Conservation (phyloP, 257 asterid species). For the Ocimum tenuiflorum region DNA sequence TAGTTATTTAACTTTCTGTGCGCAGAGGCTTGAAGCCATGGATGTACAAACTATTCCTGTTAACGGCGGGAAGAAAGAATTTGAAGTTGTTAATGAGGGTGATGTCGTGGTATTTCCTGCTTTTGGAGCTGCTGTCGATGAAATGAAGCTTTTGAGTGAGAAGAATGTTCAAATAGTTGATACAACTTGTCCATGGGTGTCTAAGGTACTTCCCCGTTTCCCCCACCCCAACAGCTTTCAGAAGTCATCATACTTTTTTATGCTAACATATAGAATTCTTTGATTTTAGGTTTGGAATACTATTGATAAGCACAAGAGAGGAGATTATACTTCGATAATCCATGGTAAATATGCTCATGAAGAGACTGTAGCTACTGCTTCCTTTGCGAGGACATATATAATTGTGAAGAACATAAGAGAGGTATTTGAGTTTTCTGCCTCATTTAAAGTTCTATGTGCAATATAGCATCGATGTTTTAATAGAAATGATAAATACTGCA, state of each 20-base stretch:
- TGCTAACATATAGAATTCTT: background rate
- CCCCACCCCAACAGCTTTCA: background rate
- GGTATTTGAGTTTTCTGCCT: conserved; percentile 35
- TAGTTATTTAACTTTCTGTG: conserved; percentile 2
- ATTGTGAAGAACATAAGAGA: conserved; percentile 86
- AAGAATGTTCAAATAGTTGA: conserved; percentile 91
- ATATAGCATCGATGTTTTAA: background rate
- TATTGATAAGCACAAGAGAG: conserved; percentile 96
- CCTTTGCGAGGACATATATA: conserved; percentile 82
- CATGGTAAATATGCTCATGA: conserved; percentile 91
- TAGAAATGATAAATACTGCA: conserved; percentile 21
- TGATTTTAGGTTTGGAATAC: conserved; percentile 71
- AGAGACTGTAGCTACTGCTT: conserved; percentile 96
- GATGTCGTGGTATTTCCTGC: conserved; percentile 96
- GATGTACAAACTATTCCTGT: conserved; percentile 55
- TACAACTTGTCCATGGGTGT: conserved; percentile 99
- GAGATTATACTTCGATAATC: conserved; percentile 81
- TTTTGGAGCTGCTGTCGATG: conserved; percentile 90
- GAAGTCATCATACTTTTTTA: background rate
- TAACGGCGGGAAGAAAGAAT: conserved; percentile 54
- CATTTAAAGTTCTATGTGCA: background rate
- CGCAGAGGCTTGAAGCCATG: conserved; percentile 79
- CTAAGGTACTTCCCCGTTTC: conserved; percentile 53
- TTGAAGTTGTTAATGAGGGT: conserved; percentile 61
- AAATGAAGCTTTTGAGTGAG: conserved; percentile 68